Conservation (phyloP, 257 asterid genomes). For the Gentiana dahurica region DNA sequence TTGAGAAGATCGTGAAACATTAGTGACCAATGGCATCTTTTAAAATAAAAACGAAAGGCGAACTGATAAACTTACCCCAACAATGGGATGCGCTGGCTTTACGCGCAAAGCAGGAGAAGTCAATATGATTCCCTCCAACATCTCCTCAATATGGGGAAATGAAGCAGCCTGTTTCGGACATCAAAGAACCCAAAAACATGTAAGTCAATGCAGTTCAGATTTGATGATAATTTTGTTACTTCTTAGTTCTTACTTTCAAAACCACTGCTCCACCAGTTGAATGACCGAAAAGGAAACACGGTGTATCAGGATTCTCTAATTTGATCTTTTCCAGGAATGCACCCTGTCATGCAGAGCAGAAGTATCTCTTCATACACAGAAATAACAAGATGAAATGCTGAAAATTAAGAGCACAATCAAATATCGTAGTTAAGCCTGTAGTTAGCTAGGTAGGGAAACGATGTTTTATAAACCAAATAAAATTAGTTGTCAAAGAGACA, state of each 20-base stretch:
- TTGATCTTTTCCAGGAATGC: conserved; percentile 68
- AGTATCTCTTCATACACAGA: background rate
- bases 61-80: conserved; percentile 49
- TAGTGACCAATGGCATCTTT: too few species aligned
- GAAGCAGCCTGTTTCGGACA: conserved; percentile 63
- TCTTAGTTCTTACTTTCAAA: conserved; percentile 51
- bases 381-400: background rate
- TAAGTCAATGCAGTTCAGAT: background rate
- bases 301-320: conserved; percentile 62
- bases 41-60: too few species aligned
- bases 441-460: too few species aligned
- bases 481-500: too few species aligned
- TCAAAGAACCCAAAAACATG: conserved; percentile 1
- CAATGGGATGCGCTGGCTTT: conserved; percentile 95
- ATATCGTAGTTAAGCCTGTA: too few species aligned
- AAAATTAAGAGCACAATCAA: background rate
- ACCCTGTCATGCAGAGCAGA: conserved; percentile 32
- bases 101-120: conserved; percentile 99
- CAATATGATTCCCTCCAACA: conserved; percentile 85
- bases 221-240: background rate
- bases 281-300: conserved; percentile 96
- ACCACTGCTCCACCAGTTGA: conserved; percentile 99
- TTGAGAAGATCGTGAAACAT: too few species aligned
- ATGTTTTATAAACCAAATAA: too few species aligned
- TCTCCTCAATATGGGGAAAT: conserved; percentile 56